Conservation (phyloP, 306 rosid species). For the Trifolium dubium region DNA sequence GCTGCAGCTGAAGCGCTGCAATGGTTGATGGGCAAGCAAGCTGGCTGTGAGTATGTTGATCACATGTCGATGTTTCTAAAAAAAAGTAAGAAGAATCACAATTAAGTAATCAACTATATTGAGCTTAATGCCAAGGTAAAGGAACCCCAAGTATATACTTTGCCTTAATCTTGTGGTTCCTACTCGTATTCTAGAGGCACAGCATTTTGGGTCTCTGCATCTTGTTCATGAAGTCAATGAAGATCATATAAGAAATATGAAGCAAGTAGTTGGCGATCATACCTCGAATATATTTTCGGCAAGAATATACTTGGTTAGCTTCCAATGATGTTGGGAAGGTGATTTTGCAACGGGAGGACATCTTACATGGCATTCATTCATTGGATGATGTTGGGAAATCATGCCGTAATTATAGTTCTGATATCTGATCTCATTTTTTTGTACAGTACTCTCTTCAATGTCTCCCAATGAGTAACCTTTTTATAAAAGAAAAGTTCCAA, state of each 20-base stretch:
- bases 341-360: conserved; percentile 24
- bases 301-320: conserved; percentile 23
- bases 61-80: conserved; percentile 79
- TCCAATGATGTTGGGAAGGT: conserved; percentile 3
- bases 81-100: conserved; percentile 82
- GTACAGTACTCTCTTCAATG: conserved; percentile 25
- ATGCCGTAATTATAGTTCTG: conserved; percentile 15
- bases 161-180: not conserved
- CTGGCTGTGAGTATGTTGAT: conserved; percentile 59
- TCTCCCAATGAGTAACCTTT: not conserved
- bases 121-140: conserved; percentile 29
- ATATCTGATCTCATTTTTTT: conserved; percentile 38
- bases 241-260: conserved; percentile 36
- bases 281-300: conserved; percentile 28
- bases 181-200: not conserved
- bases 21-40: conserved; percentile 72
- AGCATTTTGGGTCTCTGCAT: too few relatives aligned
- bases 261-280: conserved; percentile 26
- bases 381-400: conserved; percentile 19
- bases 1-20: conserved; percentile 95
- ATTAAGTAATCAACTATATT: conserved; percentile 37
- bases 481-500: too few relatives aligned
- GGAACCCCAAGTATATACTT: conserved; percentile 18
- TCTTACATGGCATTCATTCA: conserved; percentile 29
- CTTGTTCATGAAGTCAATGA: not conserved